Base-by-base conservation (phyloP, 305 asterid species). In the Galium porrigens region DNA sequence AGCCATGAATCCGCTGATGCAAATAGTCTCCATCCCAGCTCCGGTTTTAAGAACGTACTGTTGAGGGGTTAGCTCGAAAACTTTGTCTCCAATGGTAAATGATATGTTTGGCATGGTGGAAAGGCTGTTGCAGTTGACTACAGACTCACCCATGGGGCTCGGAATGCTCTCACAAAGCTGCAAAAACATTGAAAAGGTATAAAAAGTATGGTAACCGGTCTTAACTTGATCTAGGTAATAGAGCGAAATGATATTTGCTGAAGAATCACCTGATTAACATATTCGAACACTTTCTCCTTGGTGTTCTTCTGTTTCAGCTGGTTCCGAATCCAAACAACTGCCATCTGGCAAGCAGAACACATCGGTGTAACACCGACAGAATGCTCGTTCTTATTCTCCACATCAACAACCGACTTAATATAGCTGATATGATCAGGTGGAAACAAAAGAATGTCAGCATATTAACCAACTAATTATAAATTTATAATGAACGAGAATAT, bases 151-250 rank as follows among this genome's bases (percentile, higher is more conserved):
- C 54, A 77, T 90, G 7, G 98, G 95, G 68, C 89, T 85, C 18
- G 96, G 98, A 66, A 91, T 73, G 77, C 83, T 82, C 67, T 86
- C 88, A 64, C 98, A 91, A 7, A 88, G 92, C 97, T 90, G 76
- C 4, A 1, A n/a, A 22, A 54, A 68, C 66, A 58, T 15, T 44
- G 51, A 14, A 44, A 70, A 61, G 22, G 48, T 29, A 36, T 34
- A 9, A 17, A 3, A 42, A 7, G 25, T 27, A 32, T 52, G 53
- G 25, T 29, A 39, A 36, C 20, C 29, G 44, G 9, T 53, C 8
- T 33, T 22, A 27, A 52, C 30, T 49, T 63, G 59, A 29, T 59
- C 54, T 56, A 57, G 41, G 57, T 60, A 30, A 15, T 0, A 59
- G 7, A 25, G 73, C 65, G 25, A 67, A 34, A 58, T 52, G 67